A percentile compares a stretch with the other conserved stretches of the same genome.
These are phyloP conservation scores for Boletus insuetus DNA, from an alignment of 768 basidiomycete genomes.

Conservation along the genomic window DNA sequence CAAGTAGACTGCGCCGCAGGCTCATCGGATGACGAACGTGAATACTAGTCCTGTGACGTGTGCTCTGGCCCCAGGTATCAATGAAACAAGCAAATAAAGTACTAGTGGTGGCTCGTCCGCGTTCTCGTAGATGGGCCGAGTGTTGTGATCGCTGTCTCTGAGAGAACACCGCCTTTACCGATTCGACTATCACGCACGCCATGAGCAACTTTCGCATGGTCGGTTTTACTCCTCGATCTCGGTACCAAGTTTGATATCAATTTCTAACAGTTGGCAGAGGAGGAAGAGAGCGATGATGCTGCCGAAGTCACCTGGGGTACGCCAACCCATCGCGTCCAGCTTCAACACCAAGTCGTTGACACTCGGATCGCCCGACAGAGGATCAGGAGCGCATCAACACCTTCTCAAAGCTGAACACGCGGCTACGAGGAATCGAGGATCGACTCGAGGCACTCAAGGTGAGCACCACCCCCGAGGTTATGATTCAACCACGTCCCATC, in stretches of 20 bases:
- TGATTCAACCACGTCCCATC: neutral
- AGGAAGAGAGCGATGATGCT: slow-evolving; percentile 72
- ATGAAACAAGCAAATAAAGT: too few species aligned
- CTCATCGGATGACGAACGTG: too few species aligned
- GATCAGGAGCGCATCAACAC: slow-evolving; percentile 90
- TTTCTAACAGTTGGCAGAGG: slow-evolving; percentile 51
- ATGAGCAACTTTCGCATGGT: slow-evolving; percentile 60
- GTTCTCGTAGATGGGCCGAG: too few species aligned
- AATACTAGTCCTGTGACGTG: too few species aligned
- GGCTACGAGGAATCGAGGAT: slow-evolving; percentile 68
- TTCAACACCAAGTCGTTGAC: neutral
- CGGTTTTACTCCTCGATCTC: slow-evolving; percentile 9
- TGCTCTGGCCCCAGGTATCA: too few species aligned
- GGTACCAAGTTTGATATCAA: too few species aligned
- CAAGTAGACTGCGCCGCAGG: too few species aligned
- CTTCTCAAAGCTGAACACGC: slow-evolving; percentile 88
- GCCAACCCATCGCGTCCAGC: slow-evolving; percentile 4
- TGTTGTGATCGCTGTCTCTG: too few species aligned
- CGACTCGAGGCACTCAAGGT: slow-evolving; percentile 76
- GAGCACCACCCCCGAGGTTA: neutral
- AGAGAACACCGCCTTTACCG: too few species aligned
- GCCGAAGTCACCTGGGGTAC: slow-evolving; percentile 85
- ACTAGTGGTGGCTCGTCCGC: too few species aligned
- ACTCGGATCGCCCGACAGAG: slow-evolving; percentile 36
- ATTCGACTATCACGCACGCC: too few species aligned